A percentile compares a stretch with the other conserved stretches of the same genome.
These are phyloP conservation scores for Kuraishia cidri DNA, from an alignment of 805 yeast species.

Conservation along the genomic window DNA sequence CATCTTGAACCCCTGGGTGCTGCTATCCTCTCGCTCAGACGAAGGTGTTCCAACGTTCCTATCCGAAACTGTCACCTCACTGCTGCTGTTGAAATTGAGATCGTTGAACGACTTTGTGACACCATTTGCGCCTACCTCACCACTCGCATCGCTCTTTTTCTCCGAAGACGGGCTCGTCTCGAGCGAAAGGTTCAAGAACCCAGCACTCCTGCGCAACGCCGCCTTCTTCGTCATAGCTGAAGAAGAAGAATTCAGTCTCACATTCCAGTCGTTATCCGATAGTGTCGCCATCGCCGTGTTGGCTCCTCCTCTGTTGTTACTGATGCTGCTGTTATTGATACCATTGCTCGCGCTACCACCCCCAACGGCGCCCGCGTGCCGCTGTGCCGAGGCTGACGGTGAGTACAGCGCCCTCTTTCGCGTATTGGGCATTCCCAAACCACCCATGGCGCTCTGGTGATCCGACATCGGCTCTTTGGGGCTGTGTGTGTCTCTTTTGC, in stretches of 20 bases:
- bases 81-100: slow-evolving; percentile 15
- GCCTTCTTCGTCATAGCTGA: slow-evolving; percentile 13
- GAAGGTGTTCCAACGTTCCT: not conserved
- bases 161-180: slow-evolving; percentile 22
- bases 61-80: slow-evolving; percentile 5
- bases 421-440: slow-evolving; percentile 3
- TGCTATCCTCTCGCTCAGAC: not conserved
- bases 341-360: not conserved
- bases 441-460: no score
- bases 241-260: not conserved
- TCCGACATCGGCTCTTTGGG: no score
- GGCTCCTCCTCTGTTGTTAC: not conserved
- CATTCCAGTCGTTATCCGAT: not conserved
- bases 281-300: not conserved
- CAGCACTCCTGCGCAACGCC: slow-evolving; percentile 40
- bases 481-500: no score
- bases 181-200: slow-evolving; percentile 38
- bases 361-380: no score
- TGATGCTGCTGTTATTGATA: not conserved
- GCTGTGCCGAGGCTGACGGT: slow-evolving; percentile 3
- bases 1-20: not conserved
- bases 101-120: slow-evolving; percentile 24
- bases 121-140: slow-evolving; percentile 13
- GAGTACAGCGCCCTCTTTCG: slow-evolving; percentile 3
- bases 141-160: slow-evolving; percentile 6